These are phyloP conservation scores for Aquilaria yunnanensis DNA, from an alignment of 345 rosid species.

Conservation along the genomic window DNA sequence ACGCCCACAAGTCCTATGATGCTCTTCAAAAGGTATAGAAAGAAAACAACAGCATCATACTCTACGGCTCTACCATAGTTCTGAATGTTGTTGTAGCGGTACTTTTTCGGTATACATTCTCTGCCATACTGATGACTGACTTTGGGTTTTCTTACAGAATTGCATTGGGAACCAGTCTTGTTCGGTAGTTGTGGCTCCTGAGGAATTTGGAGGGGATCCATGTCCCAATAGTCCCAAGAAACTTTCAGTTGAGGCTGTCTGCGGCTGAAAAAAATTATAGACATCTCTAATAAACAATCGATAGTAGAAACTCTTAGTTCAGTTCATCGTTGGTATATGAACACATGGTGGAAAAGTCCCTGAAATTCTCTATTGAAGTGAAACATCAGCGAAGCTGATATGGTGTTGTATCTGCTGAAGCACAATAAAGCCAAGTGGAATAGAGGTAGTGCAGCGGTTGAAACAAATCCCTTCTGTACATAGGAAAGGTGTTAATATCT, in stretches of 20 bases:
- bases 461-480: slow-evolving; percentile 14
- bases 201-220: slow-evolving; percentile 53
- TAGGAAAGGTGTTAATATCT: slow-evolving; percentile 16
- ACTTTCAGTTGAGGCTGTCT: slow-evolving; percentile 45
- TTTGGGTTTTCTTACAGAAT: slow-evolving; percentile 26
- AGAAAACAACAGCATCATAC: not conserved
- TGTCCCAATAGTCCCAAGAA: slow-evolving; percentile 39
- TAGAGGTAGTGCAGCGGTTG: slow-evolving; percentile 12
- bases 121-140: too few species aligned
- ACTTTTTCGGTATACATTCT: too few species aligned
- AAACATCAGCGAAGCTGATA: too few species aligned
- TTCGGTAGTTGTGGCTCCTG: slow-evolving; percentile 36
- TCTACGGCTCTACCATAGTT: not conserved
- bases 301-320: slow-evolving; percentile 14
- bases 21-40: slow-evolving; percentile 29
- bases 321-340: slow-evolving; percentile 6
- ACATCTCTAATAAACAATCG: not conserved
- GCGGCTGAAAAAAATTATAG: slow-evolving; percentile 22
- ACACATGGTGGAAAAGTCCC: not conserved
- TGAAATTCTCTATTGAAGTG: not conserved
- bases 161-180: slow-evolving; percentile 47
- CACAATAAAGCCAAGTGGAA: slow-evolving; percentile 11
- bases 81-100: too few species aligned
- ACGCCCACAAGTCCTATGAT: slow-evolving; percentile 46
- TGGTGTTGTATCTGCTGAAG: too few species aligned